phyloP scores from a whole-genome alignment of 2,329 filamentous ascomycete genomes.

The Anthostomella pinea region DNA sequence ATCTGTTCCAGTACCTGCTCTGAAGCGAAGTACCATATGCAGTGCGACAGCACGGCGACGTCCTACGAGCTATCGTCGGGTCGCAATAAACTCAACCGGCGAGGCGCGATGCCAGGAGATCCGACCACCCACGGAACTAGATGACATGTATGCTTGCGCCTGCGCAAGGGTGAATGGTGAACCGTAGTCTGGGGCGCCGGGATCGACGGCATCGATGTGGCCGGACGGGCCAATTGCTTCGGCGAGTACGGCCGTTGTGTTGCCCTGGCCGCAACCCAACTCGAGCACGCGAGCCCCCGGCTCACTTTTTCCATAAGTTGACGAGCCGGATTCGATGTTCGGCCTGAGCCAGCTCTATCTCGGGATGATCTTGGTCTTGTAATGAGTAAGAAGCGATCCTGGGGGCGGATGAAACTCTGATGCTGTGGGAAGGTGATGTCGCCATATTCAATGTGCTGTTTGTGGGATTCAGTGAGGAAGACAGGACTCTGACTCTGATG shows the following conservation, averaged over 20 bases:
- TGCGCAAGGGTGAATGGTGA: slow-evolving; percentile 46
- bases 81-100: slow-evolving; percentile 35
- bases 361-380: slow-evolving; percentile 5
- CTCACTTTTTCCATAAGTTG: slow-evolving; percentile 34
- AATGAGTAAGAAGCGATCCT: slow-evolving; percentile 7
- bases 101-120: slow-evolving; percentile 43
- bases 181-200: slow-evolving; percentile 48
- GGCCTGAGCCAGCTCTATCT: slow-evolving; percentile 25
- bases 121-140: slow-evolving; percentile 36
- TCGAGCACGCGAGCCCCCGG: slow-evolving; percentile 48
- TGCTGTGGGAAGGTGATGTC: not conserved
- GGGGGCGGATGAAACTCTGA: slow-evolving; percentile 4
- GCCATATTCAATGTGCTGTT: not conserved
- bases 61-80: slow-evolving; percentile 34
- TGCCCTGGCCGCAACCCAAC: slow-evolving; percentile 59
- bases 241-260: slow-evolving; percentile 53
- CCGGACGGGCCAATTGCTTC: slow-evolving; percentile 42
- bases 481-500: too few relatives aligned
- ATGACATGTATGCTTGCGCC: slow-evolving; percentile 44
- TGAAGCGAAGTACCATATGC: slow-evolving; percentile 52
- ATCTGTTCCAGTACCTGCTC: slow-evolving; percentile 34
- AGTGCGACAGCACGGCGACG: slow-evolving; percentile 47
- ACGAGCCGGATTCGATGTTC: slow-evolving; percentile 37
- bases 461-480: too few relatives aligned
- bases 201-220: slow-evolving; percentile 51